A percentile compares a stretch with the other conserved stretches of the same genome.
Conservation (phyloP, 768 basidiomycete species). For the Suillus weaverae region DNA sequence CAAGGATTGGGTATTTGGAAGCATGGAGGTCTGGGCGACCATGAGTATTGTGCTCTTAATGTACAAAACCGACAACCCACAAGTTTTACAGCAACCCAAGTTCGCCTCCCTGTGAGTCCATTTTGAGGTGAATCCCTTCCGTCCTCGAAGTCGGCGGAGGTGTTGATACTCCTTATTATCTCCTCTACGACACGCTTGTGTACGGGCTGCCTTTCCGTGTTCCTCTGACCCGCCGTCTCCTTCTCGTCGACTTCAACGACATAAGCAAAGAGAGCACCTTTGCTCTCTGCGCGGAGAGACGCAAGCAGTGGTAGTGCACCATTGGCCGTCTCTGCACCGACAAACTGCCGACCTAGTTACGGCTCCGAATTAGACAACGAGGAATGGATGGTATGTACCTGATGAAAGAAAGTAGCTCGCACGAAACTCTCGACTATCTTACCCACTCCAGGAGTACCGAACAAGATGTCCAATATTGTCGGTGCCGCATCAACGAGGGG, state of each 20-base stretch:
- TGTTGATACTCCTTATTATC: conserved; percentile 73
- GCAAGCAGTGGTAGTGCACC: conserved; percentile 66
- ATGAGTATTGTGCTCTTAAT: neutral
- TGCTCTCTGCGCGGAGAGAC: conserved; percentile 61
- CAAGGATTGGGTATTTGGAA: conserved; percentile 62
- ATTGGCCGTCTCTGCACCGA: conserved; percentile 81
- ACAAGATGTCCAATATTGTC: conserved; percentile 51
- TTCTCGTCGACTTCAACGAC: conserved; percentile 80
- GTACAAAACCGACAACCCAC: conserved; percentile 39
- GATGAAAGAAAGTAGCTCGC: conserved; percentile 81
- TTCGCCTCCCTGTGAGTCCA: conserved; percentile 46
- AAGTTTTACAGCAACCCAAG: conserved; percentile 86
- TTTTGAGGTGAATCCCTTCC: conserved; percentile 21
- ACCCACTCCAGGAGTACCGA: conserved; percentile 53
- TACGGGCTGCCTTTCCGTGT: conserved; percentile 28
- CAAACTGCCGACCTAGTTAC: conserved; percentile 56
- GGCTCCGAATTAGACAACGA: neutral
- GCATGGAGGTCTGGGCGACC: conserved; percentile 57
- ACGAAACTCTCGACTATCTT: conserved; percentile 69
- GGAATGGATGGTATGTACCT: conserved; percentile 43
- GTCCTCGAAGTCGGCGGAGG: conserved; percentile 81
- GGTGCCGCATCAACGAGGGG: conserved; percentile 76
- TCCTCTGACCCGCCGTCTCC: conserved; percentile 39
- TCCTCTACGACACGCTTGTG: conserved; percentile 73
- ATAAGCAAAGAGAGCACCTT: conserved; percentile 79